Evolutionary conservation across 2,329 filamentous ascomycete species (phyloP), one percentile per base, ranked within the genome.

Genomic region (Bretziella fagacearum): DNA sequence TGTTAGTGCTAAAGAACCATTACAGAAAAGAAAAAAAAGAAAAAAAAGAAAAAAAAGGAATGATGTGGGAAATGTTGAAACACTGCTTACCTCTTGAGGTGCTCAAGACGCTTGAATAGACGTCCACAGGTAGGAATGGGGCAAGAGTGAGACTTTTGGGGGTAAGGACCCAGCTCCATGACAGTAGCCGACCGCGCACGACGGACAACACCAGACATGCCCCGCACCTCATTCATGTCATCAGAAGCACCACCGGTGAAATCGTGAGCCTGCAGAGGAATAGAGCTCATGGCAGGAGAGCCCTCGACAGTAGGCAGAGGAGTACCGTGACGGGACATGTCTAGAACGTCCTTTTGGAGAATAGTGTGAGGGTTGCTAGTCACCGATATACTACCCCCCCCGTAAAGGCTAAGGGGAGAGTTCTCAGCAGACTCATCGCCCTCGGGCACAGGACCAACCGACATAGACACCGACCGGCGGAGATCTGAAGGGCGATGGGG

Each of bases 81-180:
- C 39, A 49, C 57, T 11, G 70, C 82, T 77, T 84, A 93, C 85
- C 89, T 80, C 75, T 98, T 98, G 60, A 98, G 78, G 68, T 98
- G 91, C 69, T 98, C 91, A 69, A 98, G 77, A 65, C 91, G 81
- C 79, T 98, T 98, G 75, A 98, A 98, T 52, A 95, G 75, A 58
- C 91, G 81, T 47, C 91, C 91, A 62, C 91, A 98, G 47, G 89
- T 93, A 23, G 91, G 91, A 58, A 98, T 98, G n/a, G 91, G 91
- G 68, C 91, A 98, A 2, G 89, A 96, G 65, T 98, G 91, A 33
- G 87, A 94, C 65, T 98, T 98, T 60, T 93, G 85, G 44, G 91
- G 86, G 61, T 96, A 96, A 11, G 93, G 91, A 26, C 85, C 86
- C 53, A 95, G 75, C 63, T 98, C 91, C 81, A 93, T 93, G 63